These are phyloP conservation scores for Chenopodium album DNA, from an alignment of 148 eudicot genomes.

Conservation along the genomic window DNA sequence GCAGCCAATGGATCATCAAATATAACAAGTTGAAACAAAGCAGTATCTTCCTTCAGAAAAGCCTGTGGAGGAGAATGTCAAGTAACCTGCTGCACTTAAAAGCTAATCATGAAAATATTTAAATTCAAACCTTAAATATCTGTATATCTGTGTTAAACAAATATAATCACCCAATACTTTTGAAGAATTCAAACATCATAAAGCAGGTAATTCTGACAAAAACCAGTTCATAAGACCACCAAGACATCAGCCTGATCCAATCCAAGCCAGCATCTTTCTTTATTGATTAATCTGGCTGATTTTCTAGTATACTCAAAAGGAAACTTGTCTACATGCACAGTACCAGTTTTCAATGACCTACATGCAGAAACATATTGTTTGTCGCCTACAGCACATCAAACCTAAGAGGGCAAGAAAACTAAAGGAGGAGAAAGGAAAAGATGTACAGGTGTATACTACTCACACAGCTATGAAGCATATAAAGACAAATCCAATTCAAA, in stretches of 20 bases:
- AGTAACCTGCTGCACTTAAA: slow-evolving; percentile 72
- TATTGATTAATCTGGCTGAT: background rate
- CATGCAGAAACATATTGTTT: background rate
- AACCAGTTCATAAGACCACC: background rate
- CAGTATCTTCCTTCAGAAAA: slow-evolving; percentile 89
- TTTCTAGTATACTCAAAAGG: background rate
- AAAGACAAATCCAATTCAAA: too few relatives aligned
- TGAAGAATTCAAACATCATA: background rate
- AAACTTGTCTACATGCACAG: background rate
- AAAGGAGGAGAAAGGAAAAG: background rate
- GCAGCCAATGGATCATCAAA: slow-evolving; percentile 91
- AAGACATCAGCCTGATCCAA: background rate
- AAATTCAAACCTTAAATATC: slow-evolving; percentile 28
- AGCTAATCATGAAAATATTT: slow-evolving; percentile 52
- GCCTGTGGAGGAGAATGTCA: slow-evolving; percentile 91
- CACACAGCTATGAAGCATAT: background rate
- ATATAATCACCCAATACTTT: too few relatives aligned
- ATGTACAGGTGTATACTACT: background rate
- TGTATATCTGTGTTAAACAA: too few relatives aligned
- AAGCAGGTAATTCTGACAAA: background rate
- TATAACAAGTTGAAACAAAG: slow-evolving; percentile 82
- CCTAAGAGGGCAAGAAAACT: background rate
- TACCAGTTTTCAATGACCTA: background rate
- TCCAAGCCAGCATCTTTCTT: background rate
- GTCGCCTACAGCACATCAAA: background rate